phyloP scores from a whole-genome alignment of 768 basidiomycete genomes.

The Cubamyces lactineus region DNA sequence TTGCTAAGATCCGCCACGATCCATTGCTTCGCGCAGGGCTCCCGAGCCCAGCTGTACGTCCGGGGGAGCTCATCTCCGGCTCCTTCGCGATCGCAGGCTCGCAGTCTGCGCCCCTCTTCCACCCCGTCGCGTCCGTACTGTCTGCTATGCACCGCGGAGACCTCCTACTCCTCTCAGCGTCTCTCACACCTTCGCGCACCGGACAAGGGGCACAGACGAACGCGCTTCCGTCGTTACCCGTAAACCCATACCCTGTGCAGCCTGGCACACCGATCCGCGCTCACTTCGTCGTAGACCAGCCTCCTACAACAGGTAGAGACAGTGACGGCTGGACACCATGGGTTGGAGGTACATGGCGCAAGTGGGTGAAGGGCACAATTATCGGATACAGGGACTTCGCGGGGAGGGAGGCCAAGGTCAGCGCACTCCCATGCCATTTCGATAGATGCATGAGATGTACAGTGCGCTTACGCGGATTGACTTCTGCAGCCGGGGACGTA shows the following conservation, averaged over 20 bases:
- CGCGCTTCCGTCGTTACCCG: slow-evolving; percentile 51
- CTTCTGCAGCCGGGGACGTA: slow-evolving; percentile 63
- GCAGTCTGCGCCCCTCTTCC: slow-evolving; percentile 38
- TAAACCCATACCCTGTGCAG: slow-evolving; percentile 64
- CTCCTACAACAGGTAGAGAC: slow-evolving; percentile 31
- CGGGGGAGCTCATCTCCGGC: slow-evolving; percentile 36
- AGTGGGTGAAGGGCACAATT: slow-evolving; percentile 56
- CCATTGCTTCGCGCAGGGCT: slow-evolving; percentile 32
- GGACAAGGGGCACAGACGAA: slow-evolving; percentile 13
- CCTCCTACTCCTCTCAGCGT: slow-evolving; percentile 48
- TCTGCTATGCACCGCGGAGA: slow-evolving; percentile 66
- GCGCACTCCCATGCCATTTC: no score
- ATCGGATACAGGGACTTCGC: slow-evolving; percentile 62
- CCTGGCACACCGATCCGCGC: slow-evolving; percentile 49
- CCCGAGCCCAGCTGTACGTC: slow-evolving; percentile 17
- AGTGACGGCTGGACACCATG: slow-evolving; percentile 51
- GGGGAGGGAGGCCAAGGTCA: slow-evolving; percentile 58
- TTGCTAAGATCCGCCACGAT: slow-evolving; percentile 40
- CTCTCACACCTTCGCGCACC: slow-evolving; percentile 20
- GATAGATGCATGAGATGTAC: no score
- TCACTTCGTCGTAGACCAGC: slow-evolving; percentile 54
- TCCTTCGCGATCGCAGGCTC: slow-evolving; percentile 49
- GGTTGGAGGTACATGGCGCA: slow-evolving; percentile 56
- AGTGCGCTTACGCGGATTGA: background rate
- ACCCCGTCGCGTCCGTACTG: slow-evolving; percentile 48